Percentiles rank a stretch among this genome's conserved stretches.
phyloP scores from a whole-genome alignment of 1,139 yeast species.

The Taphrina wiesneri region DNA sequence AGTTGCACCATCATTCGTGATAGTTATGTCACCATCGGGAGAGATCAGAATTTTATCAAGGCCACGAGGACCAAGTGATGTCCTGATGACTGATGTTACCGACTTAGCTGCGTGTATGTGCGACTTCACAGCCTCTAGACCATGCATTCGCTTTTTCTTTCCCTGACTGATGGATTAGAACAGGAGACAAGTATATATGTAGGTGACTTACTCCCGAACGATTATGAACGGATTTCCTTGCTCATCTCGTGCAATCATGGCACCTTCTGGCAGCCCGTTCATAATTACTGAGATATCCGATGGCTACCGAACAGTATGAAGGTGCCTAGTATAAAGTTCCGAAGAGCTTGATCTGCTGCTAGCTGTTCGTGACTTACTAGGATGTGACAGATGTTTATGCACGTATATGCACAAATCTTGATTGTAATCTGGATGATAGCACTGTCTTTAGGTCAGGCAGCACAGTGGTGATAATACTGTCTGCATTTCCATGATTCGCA shows the following conservation, averaged over 20 bases:
- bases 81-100: conserved; percentile 86
- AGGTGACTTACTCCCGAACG: conserved; percentile 64
- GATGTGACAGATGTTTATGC: too few species aligned
- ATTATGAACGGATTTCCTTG: conserved; percentile 98
- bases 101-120: conserved; percentile 96
- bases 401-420: too few species aligned
- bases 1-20: conserved; percentile 98
- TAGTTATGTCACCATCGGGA: conserved; percentile 96
- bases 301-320: too few species aligned
- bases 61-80: conserved; percentile 94
- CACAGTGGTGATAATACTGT: too few species aligned
- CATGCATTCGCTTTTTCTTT: conserved; percentile 80
- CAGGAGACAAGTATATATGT: background rate
- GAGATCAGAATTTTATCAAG: conserved; percentile 88
- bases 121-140: conserved; percentile 83
- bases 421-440: too few species aligned
- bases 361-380: too few species aligned
- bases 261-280: conserved; percentile 33
- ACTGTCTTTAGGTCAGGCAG: too few species aligned
- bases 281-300: background rate
- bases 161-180: conserved; percentile 61
- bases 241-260: conserved; percentile 58
- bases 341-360: too few species aligned
- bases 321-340: too few species aligned
- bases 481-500: too few species aligned